phyloP scores from a whole-genome alignment of 164 flowering plant genomes.

The Brasenia schreberi region DNA sequence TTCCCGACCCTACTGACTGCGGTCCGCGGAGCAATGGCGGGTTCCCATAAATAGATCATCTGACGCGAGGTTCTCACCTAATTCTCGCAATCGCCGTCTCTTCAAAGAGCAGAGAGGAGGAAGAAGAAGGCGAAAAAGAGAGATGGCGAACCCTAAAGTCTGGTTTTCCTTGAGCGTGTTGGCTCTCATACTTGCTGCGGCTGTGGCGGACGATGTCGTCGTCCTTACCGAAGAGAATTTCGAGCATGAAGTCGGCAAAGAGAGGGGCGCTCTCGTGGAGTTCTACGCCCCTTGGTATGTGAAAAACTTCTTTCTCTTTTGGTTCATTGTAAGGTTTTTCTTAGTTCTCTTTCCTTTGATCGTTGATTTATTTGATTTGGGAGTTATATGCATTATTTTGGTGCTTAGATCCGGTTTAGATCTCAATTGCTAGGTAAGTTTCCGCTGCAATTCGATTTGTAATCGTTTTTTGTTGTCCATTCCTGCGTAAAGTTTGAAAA shows the following conservation, averaged over 20 bases:
- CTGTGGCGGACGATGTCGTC: conserved; percentile 36
- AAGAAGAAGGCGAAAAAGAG: neutral
- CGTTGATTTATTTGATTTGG: too few relatives aligned
- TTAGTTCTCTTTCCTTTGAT: neutral
- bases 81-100: neutral
- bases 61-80: neutral
- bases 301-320: neutral
- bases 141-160: conserved; percentile 47
- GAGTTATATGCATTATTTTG: too few relatives aligned
- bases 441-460: too few relatives aligned
- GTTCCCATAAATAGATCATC: too few relatives aligned
- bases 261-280: conserved; percentile 86
- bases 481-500: too few relatives aligned
- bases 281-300: conserved; percentile 94
- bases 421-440: too few relatives aligned
- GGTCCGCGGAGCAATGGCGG: too few relatives aligned
- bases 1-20: too few relatives aligned
- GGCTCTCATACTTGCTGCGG: conserved; percentile 12
- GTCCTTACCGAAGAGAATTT: conserved; percentile 49
- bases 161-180: conserved; percentile 25
- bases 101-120: neutral
- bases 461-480: too few relatives aligned
- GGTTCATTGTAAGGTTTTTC: neutral
- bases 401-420: too few relatives aligned
- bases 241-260: conserved; percentile 77